Percentiles rank a stretch among this genome's conserved stretches.
Conservation (phyloP, 106 monocot species). For the Allium sativum region DNA sequence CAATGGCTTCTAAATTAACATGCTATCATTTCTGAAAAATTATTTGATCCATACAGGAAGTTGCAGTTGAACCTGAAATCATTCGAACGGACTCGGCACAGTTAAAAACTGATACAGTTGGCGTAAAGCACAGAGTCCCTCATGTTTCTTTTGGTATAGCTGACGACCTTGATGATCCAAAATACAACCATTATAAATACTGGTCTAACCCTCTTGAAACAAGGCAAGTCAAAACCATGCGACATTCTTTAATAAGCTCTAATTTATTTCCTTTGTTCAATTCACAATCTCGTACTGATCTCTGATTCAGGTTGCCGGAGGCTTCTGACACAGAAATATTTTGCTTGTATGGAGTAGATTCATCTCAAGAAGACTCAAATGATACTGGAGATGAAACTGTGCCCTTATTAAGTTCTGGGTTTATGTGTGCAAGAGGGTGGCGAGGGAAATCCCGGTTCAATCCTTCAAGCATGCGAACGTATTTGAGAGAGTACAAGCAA, state of each 20-base stretch:
- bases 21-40: background rate
- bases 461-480: constrained; percentile 37
- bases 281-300: too few species aligned
- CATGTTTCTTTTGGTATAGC: constrained; percentile 52
- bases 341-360: constrained; percentile 48
- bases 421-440: constrained; percentile 60
- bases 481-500: constrained; percentile 46
- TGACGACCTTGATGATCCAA: constrained; percentile 35
- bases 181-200: constrained; percentile 42
- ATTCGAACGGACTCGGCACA: constrained; percentile 7
- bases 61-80: background rate
- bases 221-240: constrained; percentile 14
- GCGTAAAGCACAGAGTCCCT: constrained; percentile 30
- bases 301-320: constrained; percentile 37
- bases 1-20: background rate
- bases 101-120: constrained; percentile 27
- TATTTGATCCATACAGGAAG: constrained; percentile 1
- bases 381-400: constrained; percentile 32
- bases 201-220: constrained; percentile 60
- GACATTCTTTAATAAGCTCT: background rate
- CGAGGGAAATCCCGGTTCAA: constrained; percentile 43
- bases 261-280: background rate
- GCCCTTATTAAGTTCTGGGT: constrained; percentile 41
- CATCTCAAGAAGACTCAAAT: constrained; percentile 38
- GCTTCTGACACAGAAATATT: constrained; percentile 55